Conservation (phyloP, 768 basidiomycete species). For the Pleurotus cornucopiae region DNA sequence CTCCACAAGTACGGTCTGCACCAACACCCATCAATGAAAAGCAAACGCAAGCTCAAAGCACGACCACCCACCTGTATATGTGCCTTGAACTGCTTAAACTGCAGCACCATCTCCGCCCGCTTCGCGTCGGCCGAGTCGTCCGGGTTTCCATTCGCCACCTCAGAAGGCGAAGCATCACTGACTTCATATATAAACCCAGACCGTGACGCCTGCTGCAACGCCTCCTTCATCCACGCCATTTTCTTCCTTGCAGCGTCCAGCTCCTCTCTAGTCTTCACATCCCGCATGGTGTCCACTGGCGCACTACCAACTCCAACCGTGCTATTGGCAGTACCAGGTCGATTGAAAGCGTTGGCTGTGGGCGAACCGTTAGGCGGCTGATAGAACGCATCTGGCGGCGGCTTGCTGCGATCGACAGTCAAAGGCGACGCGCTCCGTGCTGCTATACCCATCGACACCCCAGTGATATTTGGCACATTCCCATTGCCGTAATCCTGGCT, state of each 20-base stretch:
- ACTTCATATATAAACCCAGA: slow-evolving; percentile 72
- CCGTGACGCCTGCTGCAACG: slow-evolving; percentile 68
- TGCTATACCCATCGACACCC: slow-evolving; percentile 44
- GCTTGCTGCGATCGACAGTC: slow-evolving; percentile 32
- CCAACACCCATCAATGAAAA: neutral
- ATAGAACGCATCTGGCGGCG: slow-evolving; percentile 63
- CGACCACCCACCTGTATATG: slow-evolving; percentile 68
- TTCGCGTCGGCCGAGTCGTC: slow-evolving; percentile 25
- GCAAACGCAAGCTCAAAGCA: neutral
- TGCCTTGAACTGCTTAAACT: slow-evolving; percentile 85
- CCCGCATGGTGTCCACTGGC: slow-evolving; percentile 58
- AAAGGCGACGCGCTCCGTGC: slow-evolving; percentile 31
- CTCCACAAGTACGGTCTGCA: slow-evolving; percentile 64
- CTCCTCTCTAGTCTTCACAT: slow-evolving; percentile 84
- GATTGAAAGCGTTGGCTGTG: slow-evolving; percentile 44
- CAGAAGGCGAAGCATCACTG: slow-evolving; percentile 34
- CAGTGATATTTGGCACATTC: slow-evolving; percentile 49
- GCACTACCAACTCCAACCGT: slow-evolving; percentile 70
- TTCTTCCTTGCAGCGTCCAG: slow-evolving; percentile 72
- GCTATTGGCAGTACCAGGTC: slow-evolving; percentile 36
- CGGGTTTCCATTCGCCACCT: slow-evolving; percentile 33
- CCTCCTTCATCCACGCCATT: slow-evolving; percentile 83
- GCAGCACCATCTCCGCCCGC: slow-evolving; percentile 66
- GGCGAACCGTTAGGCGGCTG: slow-evolving; percentile 37
- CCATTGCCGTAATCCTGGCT: slow-evolving; percentile 23